phyloP scores from a whole-genome alignment of 768 basidiomycete genomes.

The Postia placenta region DNA sequence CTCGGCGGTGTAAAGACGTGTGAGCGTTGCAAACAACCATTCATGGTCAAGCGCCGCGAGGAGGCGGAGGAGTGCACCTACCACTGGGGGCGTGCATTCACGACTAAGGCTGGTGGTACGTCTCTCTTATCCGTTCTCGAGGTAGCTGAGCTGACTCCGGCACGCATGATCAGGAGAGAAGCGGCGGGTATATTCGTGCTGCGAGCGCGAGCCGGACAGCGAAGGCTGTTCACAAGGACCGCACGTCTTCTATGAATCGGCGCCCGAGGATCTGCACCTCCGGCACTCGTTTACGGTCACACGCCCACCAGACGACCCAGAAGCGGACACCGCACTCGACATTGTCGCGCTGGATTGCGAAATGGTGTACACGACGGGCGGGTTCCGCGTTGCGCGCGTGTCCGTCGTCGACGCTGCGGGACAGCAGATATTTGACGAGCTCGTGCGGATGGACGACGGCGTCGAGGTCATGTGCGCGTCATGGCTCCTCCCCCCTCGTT shows the following conservation, averaged over 20 bases:
- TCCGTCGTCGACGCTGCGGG: conserved; percentile 82
- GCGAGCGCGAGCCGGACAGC: conserved; percentile 53
- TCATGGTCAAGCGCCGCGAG: conserved; percentile 56
- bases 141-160: neutral
- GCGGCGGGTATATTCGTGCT: conserved; percentile 71
- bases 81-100: conserved; percentile 78
- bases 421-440: conserved; percentile 71
- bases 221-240: conserved; percentile 73
- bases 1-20: conserved; percentile 63
- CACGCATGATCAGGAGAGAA: conserved; percentile 49
- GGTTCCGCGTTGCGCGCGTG: conserved; percentile 84
- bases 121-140: neutral
- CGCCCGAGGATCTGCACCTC: conserved; percentile 57
- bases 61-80: conserved; percentile 61
- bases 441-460: conserved; percentile 75
- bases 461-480: conserved; percentile 66
- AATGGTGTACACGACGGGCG: conserved; percentile 93
- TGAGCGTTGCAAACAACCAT: conserved; percentile 71
- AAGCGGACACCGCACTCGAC: conserved; percentile 45
- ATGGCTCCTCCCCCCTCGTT: neutral
- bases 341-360: conserved; percentile 93
- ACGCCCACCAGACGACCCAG: conserved; percentile 10
- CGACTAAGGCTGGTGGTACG: conserved; percentile 57
- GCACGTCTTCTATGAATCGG: conserved; percentile 87
- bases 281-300: conserved; percentile 68